phyloP scores from a whole-genome alignment of 306 rosid species.

The Heteromeles arbutifolia region DNA sequence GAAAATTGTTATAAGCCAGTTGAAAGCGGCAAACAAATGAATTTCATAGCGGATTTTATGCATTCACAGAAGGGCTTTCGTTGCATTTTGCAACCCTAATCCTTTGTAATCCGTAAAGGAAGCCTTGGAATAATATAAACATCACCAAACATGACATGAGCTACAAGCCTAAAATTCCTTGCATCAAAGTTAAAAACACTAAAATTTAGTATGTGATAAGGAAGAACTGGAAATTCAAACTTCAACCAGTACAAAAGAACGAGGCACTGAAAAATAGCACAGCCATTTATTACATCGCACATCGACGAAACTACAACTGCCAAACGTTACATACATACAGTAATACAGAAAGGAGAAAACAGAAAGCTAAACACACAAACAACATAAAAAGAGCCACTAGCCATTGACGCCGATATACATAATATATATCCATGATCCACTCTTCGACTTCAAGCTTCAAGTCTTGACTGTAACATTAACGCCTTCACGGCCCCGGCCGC shows the following conservation, averaged over 20 bases:
- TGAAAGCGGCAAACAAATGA: too few relatives aligned
- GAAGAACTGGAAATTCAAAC: not conserved
- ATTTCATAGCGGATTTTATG: too few relatives aligned
- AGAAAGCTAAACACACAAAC: not conserved
- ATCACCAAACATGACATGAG: not conserved
- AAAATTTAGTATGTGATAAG: not conserved
- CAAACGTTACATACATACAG: not conserved
- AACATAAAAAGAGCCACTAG: not conserved
- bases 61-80: too few relatives aligned
- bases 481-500: not conserved
- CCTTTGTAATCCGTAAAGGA: too few relatives aligned
- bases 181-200: not conserved
- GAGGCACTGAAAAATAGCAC: not conserved
- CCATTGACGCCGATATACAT: not conserved
- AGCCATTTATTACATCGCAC: not conserved
- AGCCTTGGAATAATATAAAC: too few relatives aligned
- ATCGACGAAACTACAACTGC: not conserved
- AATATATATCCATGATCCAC: not conserved
- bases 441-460: not conserved
- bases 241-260: not conserved
- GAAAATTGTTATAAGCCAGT: too few relatives aligned
- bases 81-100: too few relatives aligned
- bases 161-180: not conserved
- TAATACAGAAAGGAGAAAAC: too few relatives aligned
- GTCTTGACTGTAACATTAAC: not conserved